Evolutionary conservation across 1,284 basidiomycete genomes (phyloP), one percentile per base, ranked within the genome.

Genomic region (Ceratobasidium sp.): DNA sequence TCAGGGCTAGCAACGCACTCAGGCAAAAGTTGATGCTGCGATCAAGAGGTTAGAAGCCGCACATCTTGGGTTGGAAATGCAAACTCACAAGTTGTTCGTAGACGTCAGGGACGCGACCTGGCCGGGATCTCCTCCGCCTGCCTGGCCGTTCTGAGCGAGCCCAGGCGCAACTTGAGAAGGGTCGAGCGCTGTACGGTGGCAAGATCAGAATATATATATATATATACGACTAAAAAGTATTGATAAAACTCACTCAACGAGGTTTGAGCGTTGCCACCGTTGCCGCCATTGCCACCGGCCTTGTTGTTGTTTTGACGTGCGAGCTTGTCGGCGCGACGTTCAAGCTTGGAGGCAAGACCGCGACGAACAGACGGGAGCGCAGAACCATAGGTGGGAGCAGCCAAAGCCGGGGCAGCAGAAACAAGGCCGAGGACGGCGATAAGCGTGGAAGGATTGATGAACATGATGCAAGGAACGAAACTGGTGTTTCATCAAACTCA

Each of bases 91-190:
- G 80, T 87, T 88, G 80, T 88, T 86, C 14, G 76, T 78, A 31
- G 84, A 85, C 2, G 84, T 86, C n/a, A 84, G 79, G 16, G 84
- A 88, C n/a, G 86, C 81, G 43, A 83, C 80, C 78, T 85, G 81
- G 29, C 83, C 83, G 59, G 80, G 65, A 8, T 80, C 78, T 76
- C 83, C 76, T 0, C 84, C 83, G 46, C 78, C 77, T 66, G 81
- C 81, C 77, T 84, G 83, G 62, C 88, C 88, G 75, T 85, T 78
- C 75, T 85, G 83, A 2, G 83, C 83, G 75, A 88, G 86, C 56
- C 83, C 83, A 31, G 78, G 39, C 46, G 85, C 85, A 51, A 89
- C 82, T 27, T 88, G 83, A 29, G 80, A 80, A 29, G 85, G 79
- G 63, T 86, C 81, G 34, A 89, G 82, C 3, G 84, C 82, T 78